Evolutionary conservation across 2,329 filamentous ascomycete species (phyloP).

Genomic region (Fusarium sp.): DNA sequence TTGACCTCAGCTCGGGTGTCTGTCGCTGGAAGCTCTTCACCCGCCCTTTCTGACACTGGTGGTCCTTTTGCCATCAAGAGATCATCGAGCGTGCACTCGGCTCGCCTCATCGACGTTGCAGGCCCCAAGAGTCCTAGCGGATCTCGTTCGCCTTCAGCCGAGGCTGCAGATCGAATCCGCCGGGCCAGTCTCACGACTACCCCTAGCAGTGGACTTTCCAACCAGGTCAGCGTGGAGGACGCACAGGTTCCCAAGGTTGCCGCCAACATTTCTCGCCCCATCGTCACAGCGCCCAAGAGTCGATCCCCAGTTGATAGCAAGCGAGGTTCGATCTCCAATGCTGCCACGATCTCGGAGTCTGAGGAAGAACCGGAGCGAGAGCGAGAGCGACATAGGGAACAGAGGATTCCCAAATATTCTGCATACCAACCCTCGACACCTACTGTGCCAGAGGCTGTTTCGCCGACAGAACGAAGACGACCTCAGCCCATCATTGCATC

Average conservation of each 20-base stretch:
- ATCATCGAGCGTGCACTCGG: conserved; percentile 65
- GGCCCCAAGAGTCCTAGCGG: conserved; percentile 63
- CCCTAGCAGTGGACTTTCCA: conserved; percentile 54
- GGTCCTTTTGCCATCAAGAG: conserved; percentile 52
- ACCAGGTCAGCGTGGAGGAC: conserved; percentile 54
- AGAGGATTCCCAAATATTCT: conserved; percentile 34
- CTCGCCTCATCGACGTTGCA: conserved; percentile 68
- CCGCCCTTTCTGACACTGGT: conserved; percentile 60
- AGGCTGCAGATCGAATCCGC: conserved; percentile 57
- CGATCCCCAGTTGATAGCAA: conserved; percentile 50
- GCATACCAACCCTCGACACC: conserved; percentile 43
- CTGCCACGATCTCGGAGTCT: conserved; percentile 58
- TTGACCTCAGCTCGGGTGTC: conserved; percentile 69
- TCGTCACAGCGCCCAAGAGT: conserved; percentile 38
- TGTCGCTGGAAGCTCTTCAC: conserved; percentile 63
- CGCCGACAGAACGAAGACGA: conserved; percentile 30
- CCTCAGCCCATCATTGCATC: conserved; percentile 32
- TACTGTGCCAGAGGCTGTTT: conserved; percentile 39
- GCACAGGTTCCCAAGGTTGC: conserved; percentile 46
- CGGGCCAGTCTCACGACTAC: conserved; percentile 52
- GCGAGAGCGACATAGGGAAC: conserved; percentile 31
- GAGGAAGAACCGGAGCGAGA: conserved; percentile 52
- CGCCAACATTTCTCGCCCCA: conserved; percentile 40
- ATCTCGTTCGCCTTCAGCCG: conserved; percentile 63
- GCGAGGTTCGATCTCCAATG: conserved; percentile 44